These are phyloP conservation scores for Elongisporangium undulatum DNA, from an alignment of 352 stramenopile species.

Conservation along the genomic window DNA sequence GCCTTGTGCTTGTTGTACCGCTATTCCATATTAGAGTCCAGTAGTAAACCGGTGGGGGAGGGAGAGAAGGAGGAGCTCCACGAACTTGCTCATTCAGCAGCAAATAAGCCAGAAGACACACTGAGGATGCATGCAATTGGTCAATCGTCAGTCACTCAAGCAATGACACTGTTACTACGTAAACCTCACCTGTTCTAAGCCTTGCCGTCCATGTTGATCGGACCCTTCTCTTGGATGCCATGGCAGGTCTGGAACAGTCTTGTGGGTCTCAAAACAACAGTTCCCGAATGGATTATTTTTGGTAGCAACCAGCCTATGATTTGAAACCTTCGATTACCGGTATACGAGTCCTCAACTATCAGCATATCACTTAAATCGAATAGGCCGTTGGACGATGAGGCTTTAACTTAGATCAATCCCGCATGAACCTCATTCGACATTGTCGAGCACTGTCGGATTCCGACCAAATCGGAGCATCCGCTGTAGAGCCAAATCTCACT, in stretches of 20 bases:
- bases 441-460: not conserved
- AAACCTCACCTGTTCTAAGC: no score
- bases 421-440: not conserved
- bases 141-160: not conserved
- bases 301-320: no score
- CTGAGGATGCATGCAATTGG: not conserved
- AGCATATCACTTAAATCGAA: no score
- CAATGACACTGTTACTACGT: no score
- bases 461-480: constrained; percentile 44
- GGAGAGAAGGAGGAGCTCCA: not conserved
- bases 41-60: not conserved
- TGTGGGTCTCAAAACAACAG: no score
- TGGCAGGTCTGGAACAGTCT: no score
- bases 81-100: not conserved
- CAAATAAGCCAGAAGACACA: not conserved
- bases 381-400: not conserved
- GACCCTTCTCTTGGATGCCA: no score
- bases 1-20: not conserved
- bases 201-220: no score
- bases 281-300: no score
- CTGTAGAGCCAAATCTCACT: constrained; percentile 60
- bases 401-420: not conserved
- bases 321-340: no score
- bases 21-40: not conserved
- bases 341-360: no score